These are phyloP conservation scores for Blastobotrys muscicola DNA, from an alignment of 805 yeast genomes.

Conservation along the genomic window DNA sequence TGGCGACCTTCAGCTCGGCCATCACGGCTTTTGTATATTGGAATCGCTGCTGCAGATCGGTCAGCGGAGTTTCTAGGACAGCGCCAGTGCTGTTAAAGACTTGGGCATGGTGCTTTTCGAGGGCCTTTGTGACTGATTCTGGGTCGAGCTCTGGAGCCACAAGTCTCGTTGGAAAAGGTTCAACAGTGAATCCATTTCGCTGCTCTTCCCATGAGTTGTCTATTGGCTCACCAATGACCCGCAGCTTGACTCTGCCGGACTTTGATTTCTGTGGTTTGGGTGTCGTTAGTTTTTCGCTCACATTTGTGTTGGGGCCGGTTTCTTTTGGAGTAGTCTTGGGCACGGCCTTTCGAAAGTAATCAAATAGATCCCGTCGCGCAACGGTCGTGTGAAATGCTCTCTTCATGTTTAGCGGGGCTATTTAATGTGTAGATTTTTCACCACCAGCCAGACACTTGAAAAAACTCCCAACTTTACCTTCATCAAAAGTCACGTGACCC, in stretches of 20 bases:
- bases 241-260: conserved; percentile 6
- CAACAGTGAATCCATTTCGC: conserved; percentile 13
- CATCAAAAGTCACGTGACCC: not conserved
- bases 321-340: not conserved
- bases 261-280: no score
- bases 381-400: not conserved
- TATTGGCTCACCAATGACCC: conserved; percentile 18
- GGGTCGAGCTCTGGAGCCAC: conserved; percentile 15
- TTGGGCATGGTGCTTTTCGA: conserved; percentile 2
- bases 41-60: conserved; percentile 43
- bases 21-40: conserved; percentile 40
- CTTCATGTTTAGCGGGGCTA: not conserved
- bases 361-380: not conserved
- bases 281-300: conserved; percentile 4
- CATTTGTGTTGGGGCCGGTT: conserved; percentile 4
- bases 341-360: not conserved
- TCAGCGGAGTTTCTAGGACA: conserved; percentile 18
- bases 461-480: not conserved
- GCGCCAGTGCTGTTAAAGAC: conserved; percentile 3
- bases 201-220: conserved; percentile 12
- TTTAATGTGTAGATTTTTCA: not conserved
- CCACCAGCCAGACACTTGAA: not conserved
- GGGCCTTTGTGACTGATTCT: conserved; percentile 7
- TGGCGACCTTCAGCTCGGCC: conserved; percentile 38
- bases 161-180: conserved; percentile 25